A percentile compares a stretch with the other conserved stretches of the same genome.
These are phyloP conservation scores for Cicer arietinum DNA, from an alignment of 306 rosid species.

Conservation along the genomic window DNA sequence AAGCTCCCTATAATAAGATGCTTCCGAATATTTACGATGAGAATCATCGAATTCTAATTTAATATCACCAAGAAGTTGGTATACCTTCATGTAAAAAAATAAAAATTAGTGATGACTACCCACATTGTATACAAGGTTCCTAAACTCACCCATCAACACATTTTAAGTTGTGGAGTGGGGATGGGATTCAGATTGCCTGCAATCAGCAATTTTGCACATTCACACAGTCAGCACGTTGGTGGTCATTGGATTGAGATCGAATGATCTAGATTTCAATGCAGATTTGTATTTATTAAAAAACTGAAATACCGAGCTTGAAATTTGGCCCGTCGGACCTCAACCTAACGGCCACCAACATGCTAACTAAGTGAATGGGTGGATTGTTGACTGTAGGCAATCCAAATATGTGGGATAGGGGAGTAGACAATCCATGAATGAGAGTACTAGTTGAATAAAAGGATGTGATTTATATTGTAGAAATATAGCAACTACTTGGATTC, in stretches of 20 bases:
- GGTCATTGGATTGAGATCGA: no score
- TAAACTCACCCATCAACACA: conserved; percentile 27
- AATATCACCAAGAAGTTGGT: conserved; percentile 86
- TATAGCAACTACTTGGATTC: conserved; percentile 14
- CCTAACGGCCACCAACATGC: no score
- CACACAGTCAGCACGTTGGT: no score
- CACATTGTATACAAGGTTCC: conserved; percentile 16
- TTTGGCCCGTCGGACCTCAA: no score
- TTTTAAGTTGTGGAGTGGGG: background rate
- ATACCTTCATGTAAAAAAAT: conserved; percentile 61
- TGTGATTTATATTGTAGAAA: conserved; percentile 13
- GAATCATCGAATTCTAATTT: conserved; percentile 78
- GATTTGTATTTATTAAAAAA: no score
- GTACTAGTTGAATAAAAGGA: conserved; percentile 17
- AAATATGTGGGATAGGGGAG: background rate
- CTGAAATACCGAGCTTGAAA: no score
- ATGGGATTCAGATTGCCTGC: no score
- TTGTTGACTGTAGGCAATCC: no score
- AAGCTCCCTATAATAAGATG: conserved; percentile 72
- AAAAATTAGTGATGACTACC: conserved; percentile 22
- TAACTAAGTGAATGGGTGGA: no score
- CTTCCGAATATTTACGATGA: conserved; percentile 65
- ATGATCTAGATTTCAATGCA: no score
- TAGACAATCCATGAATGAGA: conserved; percentile 12
- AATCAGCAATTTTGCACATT: no score